A percentile compares a stretch with the other conserved stretches of the same genome.
Evolutionary conservation across 2,329 filamentous ascomycete species (phyloP).

Genomic region (Penicillium sp.): DNA sequence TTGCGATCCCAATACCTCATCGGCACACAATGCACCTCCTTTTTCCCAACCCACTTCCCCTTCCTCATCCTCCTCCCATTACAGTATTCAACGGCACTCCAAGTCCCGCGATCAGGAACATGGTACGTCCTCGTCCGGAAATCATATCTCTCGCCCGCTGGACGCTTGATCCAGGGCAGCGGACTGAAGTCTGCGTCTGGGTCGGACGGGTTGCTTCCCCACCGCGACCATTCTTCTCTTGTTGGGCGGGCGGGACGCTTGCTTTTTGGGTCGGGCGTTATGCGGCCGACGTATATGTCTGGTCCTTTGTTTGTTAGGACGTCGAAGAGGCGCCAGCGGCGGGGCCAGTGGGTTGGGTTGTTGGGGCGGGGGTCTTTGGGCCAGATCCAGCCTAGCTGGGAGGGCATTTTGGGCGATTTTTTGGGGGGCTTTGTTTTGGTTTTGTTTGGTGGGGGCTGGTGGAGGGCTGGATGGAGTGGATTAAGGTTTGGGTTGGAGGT

Average conservation of each 20-base stretch:
- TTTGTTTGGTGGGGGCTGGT: neutral
- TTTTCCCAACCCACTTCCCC: conserved; percentile 3
- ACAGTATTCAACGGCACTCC: conserved; percentile 33
- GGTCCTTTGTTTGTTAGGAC: conserved; percentile 41
- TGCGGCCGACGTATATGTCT: conserved; percentile 41
- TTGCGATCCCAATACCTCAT: conserved; percentile 25
- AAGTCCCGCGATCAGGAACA: conserved; percentile 28
- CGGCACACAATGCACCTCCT: conserved; percentile 25
- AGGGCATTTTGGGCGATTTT: neutral
- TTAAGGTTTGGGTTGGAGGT: neutral
- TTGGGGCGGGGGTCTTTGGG: conserved; percentile 38
- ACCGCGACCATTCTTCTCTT: conserved; percentile 14
- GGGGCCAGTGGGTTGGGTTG: conserved; percentile 31
- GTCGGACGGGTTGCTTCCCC: conserved; percentile 11
- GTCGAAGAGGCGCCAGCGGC: conserved; percentile 34
- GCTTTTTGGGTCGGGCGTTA: conserved; percentile 10
- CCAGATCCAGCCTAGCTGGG: conserved; percentile 34
- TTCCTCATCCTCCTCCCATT: conserved; percentile 11
- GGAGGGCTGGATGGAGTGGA: neutral
- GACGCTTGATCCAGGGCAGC: conserved; percentile 23
- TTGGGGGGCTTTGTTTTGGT: neutral
- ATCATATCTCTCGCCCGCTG: conserved; percentile 28
- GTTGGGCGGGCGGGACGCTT: neutral
- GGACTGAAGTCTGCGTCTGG: conserved; percentile 4
- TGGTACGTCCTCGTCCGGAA: conserved; percentile 33